Conservation (phyloP, 306 rosid species). For the Carpinus viminea region DNA sequence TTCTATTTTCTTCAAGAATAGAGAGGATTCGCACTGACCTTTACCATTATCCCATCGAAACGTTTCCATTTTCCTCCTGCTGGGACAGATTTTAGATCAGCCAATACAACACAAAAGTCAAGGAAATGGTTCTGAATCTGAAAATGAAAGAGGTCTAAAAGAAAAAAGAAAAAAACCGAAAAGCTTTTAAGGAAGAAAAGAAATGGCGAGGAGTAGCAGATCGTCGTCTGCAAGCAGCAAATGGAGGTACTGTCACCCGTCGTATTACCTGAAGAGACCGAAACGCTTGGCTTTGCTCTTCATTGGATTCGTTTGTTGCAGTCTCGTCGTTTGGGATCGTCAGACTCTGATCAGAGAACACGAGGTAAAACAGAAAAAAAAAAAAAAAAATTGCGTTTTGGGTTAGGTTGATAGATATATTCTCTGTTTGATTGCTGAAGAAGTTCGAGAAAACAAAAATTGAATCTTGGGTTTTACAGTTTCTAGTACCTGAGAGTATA, state of each 20-base stretch:
- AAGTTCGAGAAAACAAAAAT: neutral
- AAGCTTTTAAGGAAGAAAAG: neutral
- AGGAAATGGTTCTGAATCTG: conserved; percentile 23
- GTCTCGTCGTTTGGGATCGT: conserved; percentile 87
- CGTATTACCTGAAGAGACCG: conserved; percentile 89
- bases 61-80: neutral
- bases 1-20: neutral
- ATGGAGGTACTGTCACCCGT: conserved; percentile 75
- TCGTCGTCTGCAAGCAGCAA: conserved; percentile 47
- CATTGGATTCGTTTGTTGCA: conserved; percentile 63
- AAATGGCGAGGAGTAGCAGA: conserved; percentile 74
- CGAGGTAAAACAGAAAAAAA: conserved; percentile 48
- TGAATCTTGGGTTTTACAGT: neutral
- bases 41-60: neutral
- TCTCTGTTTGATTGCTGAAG: conserved; percentile 19
- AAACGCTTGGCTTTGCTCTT: conserved; percentile 85
- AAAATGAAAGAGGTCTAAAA: conserved; percentile 19
- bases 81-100: neutral
- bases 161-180: neutral
- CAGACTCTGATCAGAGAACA: conserved; percentile 82
- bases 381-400: neutral
- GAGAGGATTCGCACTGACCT: neutral
- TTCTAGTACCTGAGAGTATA: neutral
- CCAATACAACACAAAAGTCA: neutral
- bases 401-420: neutral